Conservation (phyloP, 2,329 filamentous ascomycete genomes). For the Samsoniella hepiali region DNA sequence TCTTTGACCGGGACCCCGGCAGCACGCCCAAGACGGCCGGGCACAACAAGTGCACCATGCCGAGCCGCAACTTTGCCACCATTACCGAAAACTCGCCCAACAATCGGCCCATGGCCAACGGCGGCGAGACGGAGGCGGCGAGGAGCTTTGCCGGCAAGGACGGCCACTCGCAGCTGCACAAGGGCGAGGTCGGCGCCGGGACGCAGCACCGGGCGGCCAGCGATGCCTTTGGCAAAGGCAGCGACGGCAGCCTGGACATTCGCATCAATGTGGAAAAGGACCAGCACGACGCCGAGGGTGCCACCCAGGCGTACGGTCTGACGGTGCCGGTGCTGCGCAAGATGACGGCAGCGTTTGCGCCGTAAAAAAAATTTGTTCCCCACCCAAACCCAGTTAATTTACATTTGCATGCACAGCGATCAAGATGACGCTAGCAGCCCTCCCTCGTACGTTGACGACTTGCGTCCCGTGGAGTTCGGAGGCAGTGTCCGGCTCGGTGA, state of each 20-base stretch:
- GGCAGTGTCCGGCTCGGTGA: conserved; percentile 11
- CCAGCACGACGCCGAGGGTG: conserved; percentile 75
- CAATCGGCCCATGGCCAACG: conserved; percentile 32
- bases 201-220: conserved; percentile 71
- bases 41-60: conserved; percentile 83
- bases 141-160: conserved; percentile 48
- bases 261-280: conserved; percentile 84
- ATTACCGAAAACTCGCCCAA: conserved; percentile 81
- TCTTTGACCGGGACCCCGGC: conserved; percentile 89
- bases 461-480: conserved; percentile 2
- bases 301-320: conserved; percentile 78
- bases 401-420: neutral
- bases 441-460: neutral
- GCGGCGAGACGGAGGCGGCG: conserved; percentile 21
- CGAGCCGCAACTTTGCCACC: conserved; percentile 89
- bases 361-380: neutral
- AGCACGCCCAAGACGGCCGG: conserved; percentile 66
- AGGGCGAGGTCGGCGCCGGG: conserved; percentile 74
- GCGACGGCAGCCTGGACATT: conserved; percentile 70
- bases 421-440: conserved; percentile 10
- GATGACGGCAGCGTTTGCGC: neutral
- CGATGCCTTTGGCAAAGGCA: conserved; percentile 50
- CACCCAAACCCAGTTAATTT: neutral
- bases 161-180: conserved; percentile 68
- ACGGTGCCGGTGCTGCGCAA: conserved; percentile 68